Conservation (phyloP, 108 stramenopile genomes). For the Thalassiosira profunda region DNA sequence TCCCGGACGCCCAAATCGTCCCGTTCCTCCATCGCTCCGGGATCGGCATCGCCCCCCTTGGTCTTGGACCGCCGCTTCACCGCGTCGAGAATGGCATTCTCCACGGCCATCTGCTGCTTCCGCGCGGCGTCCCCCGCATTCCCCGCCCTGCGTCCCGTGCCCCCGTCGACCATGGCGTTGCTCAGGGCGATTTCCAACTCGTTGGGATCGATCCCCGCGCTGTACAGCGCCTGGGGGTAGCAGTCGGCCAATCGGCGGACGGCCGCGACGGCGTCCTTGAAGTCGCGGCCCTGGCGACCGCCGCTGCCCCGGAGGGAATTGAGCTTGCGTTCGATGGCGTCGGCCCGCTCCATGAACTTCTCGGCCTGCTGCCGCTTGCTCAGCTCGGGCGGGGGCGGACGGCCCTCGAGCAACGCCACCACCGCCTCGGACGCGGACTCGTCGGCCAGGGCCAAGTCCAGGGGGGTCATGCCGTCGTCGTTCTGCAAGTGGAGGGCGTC, state of each 20-base stretch:
- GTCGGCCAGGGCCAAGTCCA: conserved; percentile 84
- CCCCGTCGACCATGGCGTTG: conserved; percentile 54
- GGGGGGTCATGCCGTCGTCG: conserved; percentile 92
- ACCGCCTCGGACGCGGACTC: conserved; percentile 75
- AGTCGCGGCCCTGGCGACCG: conserved; percentile 64
- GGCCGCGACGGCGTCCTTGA: conserved; percentile 79
- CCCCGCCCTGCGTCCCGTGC: conserved; percentile 40
- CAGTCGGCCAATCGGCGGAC: conserved; percentile 87
- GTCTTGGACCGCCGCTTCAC: conserved; percentile 64
- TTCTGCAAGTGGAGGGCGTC: conserved; percentile 90
- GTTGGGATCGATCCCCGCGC: conserved; percentile 83
- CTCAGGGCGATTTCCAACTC: conserved; percentile 76
- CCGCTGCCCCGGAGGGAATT: conserved; percentile 57
- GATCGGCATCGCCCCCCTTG: conserved; percentile 13
- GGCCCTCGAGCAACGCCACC: conserved; percentile 85
- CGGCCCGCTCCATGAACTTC: conserved; percentile 78
- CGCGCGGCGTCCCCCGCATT: conserved; percentile 54
- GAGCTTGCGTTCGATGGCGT: conserved; percentile 75
- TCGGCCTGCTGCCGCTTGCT: conserved; percentile 83
- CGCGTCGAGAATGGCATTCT: conserved; percentile 74
- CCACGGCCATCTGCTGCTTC: conserved; percentile 54
- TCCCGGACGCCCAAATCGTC: conserved; percentile 58
- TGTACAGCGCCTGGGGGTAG: conserved; percentile 89
- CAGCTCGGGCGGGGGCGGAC: conserved; percentile 87
- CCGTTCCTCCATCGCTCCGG: conserved; percentile 4